Percentiles rank a stretch among this genome's conserved stretches.
These are phyloP conservation scores for Crithidia acanthocephali DNA, from an alignment of 208 protist genomes.

Conservation along the genomic window DNA sequence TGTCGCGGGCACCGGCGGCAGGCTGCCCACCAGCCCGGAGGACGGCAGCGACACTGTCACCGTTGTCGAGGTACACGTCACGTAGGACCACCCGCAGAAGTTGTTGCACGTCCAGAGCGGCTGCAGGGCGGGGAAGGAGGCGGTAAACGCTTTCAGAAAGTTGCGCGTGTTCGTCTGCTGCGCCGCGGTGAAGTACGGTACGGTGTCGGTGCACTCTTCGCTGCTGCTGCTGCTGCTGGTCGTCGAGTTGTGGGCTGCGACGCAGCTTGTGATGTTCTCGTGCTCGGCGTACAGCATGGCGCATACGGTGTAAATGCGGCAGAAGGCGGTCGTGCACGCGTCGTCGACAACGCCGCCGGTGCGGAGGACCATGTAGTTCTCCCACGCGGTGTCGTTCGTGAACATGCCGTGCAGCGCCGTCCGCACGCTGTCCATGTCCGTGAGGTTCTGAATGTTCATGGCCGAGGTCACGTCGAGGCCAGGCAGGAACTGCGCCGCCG, in stretches of 20 bases:
- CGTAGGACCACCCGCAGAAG: constrained; percentile 19
- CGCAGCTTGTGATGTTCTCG: constrained; percentile 47
- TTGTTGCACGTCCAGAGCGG: constrained; percentile 16
- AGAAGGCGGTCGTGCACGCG: constrained; percentile 55
- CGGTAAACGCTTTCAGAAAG: constrained; percentile 6
- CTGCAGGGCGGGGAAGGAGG: constrained; percentile 14
- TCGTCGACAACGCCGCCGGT: constrained; percentile 38
- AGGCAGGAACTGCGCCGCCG: constrained; percentile 30
- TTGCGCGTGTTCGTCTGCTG: constrained; percentile 12
- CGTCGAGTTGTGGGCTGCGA: constrained; percentile 14
- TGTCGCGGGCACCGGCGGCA: constrained; percentile 31
- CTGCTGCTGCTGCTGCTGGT: constrained; percentile 9
- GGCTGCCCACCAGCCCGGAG: constrained; percentile 34
- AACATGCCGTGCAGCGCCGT: constrained; percentile 29
- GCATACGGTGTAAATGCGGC: constrained; percentile 57
- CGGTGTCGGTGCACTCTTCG: background rate
- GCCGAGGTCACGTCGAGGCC: constrained; percentile 45
- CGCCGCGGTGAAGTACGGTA: constrained; percentile 13
- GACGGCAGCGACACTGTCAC: background rate
- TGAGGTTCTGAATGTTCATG: constrained; percentile 50
- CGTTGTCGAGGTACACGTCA: constrained; percentile 7
- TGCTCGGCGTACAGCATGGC: constrained; percentile 47
- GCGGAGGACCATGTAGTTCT: constrained; percentile 57
- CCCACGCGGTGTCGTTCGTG: constrained; percentile 47
- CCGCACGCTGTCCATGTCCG: constrained; percentile 32